A percentile compares a stretch with the other conserved stretches of the same genome.
These are phyloP conservation scores for Hericium alpestre DNA, from an alignment of 768 basidiomycete species.

Conservation along the genomic window DNA sequence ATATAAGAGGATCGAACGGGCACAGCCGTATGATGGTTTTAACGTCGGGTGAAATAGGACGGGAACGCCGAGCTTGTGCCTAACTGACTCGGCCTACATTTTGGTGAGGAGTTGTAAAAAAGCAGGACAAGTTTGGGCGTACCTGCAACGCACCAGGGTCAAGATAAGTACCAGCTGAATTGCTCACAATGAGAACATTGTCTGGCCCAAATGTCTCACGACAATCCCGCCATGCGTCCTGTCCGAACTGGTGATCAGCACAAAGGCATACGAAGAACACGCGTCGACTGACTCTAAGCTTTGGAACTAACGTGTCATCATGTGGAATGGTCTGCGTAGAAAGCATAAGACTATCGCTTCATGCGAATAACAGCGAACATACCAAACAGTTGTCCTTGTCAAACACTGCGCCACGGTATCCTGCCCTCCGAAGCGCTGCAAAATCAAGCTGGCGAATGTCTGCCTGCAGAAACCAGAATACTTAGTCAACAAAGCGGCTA, in stretches of 20 bases:
- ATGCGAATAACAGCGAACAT: conserved; percentile 16
- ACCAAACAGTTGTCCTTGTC: conserved; percentile 98
- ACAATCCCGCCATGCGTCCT: conserved; percentile 73
- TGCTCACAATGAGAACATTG: conserved; percentile 85
- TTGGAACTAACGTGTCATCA: conserved; percentile 64
- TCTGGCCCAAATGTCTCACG: conserved; percentile 60
- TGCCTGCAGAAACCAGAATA: conserved; percentile 30
- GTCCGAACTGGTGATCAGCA: not conserved
- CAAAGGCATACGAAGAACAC: not conserved
- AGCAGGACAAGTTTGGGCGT: conserved; percentile 15
- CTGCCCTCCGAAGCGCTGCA: conserved; percentile 53
- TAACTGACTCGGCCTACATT: conserved; percentile 74
- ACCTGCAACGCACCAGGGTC: conserved; percentile 78
- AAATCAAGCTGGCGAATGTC: conserved; percentile 85
- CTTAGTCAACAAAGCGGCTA: not conserved
- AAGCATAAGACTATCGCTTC: not conserved
- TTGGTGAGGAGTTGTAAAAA: conserved; percentile 2
- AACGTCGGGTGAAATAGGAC: conserved; percentile 67
- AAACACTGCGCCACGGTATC: conserved; percentile 84
- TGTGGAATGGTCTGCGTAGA: conserved; percentile 67
- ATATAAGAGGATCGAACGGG: conserved; percentile 58
- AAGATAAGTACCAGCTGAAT: conserved; percentile 78
- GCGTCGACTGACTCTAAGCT: conserved; percentile 42
- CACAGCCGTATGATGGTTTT: conserved; percentile 79
- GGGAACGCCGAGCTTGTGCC: conserved; percentile 64